Evolutionary conservation across 805 yeast species (phyloP).

Genomic region (Wickerhamiella bombiphila): DNA sequence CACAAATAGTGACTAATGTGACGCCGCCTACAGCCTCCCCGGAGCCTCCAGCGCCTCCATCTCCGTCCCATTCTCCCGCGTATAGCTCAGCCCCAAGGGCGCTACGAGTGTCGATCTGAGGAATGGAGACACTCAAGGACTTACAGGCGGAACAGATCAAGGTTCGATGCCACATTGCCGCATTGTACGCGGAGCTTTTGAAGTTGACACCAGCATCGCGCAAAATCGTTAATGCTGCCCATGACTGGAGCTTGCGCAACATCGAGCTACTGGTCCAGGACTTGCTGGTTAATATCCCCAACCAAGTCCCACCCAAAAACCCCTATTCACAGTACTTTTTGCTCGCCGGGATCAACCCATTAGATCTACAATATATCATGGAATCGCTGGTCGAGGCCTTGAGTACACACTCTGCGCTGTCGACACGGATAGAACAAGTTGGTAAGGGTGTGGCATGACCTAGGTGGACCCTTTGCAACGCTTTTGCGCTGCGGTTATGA

Average conservation of each 20-base stretch:
- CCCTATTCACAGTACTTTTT: slow-evolving; percentile 19
- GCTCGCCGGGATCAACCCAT: slow-evolving; percentile 16
- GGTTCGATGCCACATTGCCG: slow-evolving; percentile 20
- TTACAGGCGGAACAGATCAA: slow-evolving; percentile 23
- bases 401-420: slow-evolving; percentile 16
- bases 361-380: slow-evolving; percentile 15
- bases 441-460: slow-evolving; percentile 22
- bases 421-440: slow-evolving; percentile 22
- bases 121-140: slow-evolving; percentile 11
- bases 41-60: too few relatives aligned
- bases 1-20: too few relatives aligned
- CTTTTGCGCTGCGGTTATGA: too few relatives aligned
- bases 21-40: not conserved
- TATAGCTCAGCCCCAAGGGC: too few relatives aligned
- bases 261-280: slow-evolving; percentile 22
- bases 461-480: too few relatives aligned
- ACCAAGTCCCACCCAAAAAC: slow-evolving; percentile 15
- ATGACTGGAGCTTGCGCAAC: slow-evolving; percentile 23
- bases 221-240: slow-evolving; percentile 21
- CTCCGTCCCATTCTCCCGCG: too few relatives aligned
- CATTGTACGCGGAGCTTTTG: slow-evolving; percentile 20
- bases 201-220: slow-evolving; percentile 20
- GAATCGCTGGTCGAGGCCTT: slow-evolving; percentile 18
- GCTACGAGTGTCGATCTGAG: too few relatives aligned
- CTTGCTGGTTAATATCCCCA: slow-evolving; percentile 18